A percentile compares a stretch with the other conserved stretches of the same genome.
phyloP scores from a whole-genome alignment of 2,329 filamentous ascomycete genomes.

The Venturia aucupariae region DNA sequence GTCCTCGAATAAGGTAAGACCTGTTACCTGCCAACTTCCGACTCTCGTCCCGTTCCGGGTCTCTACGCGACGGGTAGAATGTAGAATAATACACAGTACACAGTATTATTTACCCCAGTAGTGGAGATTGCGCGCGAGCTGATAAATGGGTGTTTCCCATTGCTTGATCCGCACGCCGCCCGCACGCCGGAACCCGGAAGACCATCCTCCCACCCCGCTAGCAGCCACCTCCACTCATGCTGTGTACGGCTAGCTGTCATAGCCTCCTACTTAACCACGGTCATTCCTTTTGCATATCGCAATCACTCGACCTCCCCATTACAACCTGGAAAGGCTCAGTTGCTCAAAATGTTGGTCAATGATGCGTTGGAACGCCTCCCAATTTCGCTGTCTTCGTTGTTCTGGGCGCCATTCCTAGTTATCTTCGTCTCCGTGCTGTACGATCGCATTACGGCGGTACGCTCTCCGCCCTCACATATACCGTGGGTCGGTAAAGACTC shows the following conservation, averaged over 20 bases:
- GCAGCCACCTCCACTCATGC: not conserved
- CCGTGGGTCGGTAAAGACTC: slow-evolving; percentile 12
- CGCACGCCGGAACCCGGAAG: too few relatives aligned
- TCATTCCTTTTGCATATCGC: too few relatives aligned
- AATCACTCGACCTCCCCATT: too few relatives aligned
- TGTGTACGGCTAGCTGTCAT: not conserved
- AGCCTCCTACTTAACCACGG: not conserved
- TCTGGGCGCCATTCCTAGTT: slow-evolving; percentile 3
- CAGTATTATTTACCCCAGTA: too few relatives aligned
- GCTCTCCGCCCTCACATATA: not conserved
- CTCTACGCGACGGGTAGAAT: too few relatives aligned
- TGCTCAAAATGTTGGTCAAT: not conserved
- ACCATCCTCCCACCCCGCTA: not conserved
- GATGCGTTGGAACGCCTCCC: not conserved
- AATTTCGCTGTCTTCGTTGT: not conserved
- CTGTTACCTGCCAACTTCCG: too few relatives aligned
- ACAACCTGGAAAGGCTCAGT: not conserved
- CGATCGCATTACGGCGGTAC: not conserved
- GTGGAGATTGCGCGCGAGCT: too few relatives aligned
- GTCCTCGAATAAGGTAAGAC: too few relatives aligned
- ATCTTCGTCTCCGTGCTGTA: not conserved
- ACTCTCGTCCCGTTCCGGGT: too few relatives aligned
- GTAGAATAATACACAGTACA: too few relatives aligned
- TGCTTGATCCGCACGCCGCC: too few relatives aligned
- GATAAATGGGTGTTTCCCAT: too few relatives aligned